Evolutionary conservation across 2,329 filamentous ascomycete genomes (phyloP).

Genomic region (Madurella fahalii): DNA sequence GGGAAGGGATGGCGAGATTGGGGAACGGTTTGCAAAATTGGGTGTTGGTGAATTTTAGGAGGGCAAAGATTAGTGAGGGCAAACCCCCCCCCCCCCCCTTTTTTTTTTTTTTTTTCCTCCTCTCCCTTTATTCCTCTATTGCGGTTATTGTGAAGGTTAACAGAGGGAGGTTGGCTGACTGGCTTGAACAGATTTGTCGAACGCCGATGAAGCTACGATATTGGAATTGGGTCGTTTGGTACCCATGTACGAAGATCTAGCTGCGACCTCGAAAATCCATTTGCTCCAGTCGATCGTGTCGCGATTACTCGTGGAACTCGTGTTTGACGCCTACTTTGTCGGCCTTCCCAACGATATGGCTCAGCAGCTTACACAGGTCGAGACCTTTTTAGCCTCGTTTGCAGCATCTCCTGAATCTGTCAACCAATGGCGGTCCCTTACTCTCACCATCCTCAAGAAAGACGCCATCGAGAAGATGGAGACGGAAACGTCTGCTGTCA

Average conservation of each 20-base stretch:
- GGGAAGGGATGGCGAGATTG: slow-evolving; percentile 56
- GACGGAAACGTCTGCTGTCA: slow-evolving; percentile 40
- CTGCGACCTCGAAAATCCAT: slow-evolving; percentile 53
- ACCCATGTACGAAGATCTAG: slow-evolving; percentile 55
- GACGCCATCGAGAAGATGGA: slow-evolving; percentile 46
- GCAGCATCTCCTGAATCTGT: slow-evolving; percentile 45
- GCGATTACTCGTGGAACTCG: slow-evolving; percentile 53
- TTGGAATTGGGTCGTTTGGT: slow-evolving; percentile 46
- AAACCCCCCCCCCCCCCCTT: neutral
- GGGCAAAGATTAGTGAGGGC: slow-evolving; percentile 51
- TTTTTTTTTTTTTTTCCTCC: too few relatives aligned
- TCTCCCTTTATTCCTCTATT: too few relatives aligned
- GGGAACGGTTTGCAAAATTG: slow-evolving; percentile 70
- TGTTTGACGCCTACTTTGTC: slow-evolving; percentile 62
- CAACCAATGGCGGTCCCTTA: slow-evolving; percentile 65
- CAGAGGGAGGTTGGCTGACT: neutral
- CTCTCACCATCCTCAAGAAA: slow-evolving; percentile 55
- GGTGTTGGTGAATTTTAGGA: slow-evolving; percentile 66
- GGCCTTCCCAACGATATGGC: slow-evolving; percentile 56
- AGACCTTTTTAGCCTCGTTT: slow-evolving; percentile 42
- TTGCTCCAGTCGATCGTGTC: slow-evolving; percentile 61
- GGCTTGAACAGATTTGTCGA: slow-evolving; percentile 40
- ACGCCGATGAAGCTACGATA: slow-evolving; percentile 38
- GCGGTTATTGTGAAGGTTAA: neutral
- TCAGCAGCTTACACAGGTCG: slow-evolving; percentile 45